These are phyloP conservation scores for Hypoxylon sp. DNA, from an alignment of 2,329 filamentous ascomycete species.

Conservation along the genomic window DNA sequence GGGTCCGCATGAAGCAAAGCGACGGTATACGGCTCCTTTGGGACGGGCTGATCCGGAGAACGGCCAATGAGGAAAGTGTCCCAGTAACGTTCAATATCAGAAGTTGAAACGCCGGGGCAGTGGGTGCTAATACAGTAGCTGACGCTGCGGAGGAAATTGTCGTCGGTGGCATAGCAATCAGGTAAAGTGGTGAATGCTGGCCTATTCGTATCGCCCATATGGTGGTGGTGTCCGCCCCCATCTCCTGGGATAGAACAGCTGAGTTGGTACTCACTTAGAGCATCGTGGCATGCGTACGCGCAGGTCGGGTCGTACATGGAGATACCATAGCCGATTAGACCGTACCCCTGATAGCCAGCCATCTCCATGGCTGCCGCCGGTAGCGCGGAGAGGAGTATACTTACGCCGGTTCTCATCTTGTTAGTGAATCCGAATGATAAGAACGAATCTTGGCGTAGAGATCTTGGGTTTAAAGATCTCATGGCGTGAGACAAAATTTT, in stretches of 20 bases:
- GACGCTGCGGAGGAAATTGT: slow-evolving; percentile 49
- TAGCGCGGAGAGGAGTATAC: slow-evolving; percentile 3
- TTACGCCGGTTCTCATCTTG: slow-evolving; percentile 23
- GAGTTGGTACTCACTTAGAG: slow-evolving; percentile 33
- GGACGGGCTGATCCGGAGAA: slow-evolving; percentile 35
- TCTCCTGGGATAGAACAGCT: slow-evolving; percentile 21
- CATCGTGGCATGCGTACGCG: slow-evolving; percentile 54
- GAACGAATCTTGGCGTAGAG: background rate
- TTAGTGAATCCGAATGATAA: background rate
- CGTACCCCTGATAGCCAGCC: slow-evolving; percentile 34
- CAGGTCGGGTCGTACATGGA: slow-evolving; percentile 56
- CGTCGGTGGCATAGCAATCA: slow-evolving; percentile 49
- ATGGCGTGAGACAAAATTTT: background rate
- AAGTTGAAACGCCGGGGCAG: slow-evolving; percentile 36
- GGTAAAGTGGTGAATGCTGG: slow-evolving; percentile 43
- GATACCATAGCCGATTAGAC: slow-evolving; percentile 57
- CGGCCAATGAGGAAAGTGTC: slow-evolving; percentile 42
- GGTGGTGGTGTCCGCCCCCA: background rate
- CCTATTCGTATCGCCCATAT: slow-evolving; percentile 13
- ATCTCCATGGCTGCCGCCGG: slow-evolving; percentile 17
- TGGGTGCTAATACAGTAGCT: slow-evolving; percentile 51
- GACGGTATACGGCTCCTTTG: slow-evolving; percentile 31
- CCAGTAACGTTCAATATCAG: slow-evolving; percentile 48
- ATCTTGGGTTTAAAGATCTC: background rate
- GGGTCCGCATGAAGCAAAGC: slow-evolving; percentile 31